Base-by-base conservation (phyloP, 805 yeast genomes). In the Metschnikowia dekortorum region DNA sequence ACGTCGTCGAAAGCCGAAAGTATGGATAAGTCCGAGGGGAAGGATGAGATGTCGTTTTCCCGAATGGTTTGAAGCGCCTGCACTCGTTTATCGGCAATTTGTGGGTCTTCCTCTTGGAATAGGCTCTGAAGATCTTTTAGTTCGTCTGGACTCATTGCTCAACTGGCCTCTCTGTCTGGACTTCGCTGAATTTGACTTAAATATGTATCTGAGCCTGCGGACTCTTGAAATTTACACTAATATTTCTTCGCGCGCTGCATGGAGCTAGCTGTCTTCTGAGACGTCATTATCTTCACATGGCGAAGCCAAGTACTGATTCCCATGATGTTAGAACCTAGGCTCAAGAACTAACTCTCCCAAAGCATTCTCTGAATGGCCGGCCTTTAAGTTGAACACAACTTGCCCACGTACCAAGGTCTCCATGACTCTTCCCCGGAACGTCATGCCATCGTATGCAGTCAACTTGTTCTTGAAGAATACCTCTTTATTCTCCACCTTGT, bases 1-100 rank as follows among this genome's bases (percentile, higher is more conserved):
- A 91, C 73, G 61, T 89, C 96, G 66, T 91, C 96, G 67, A 91
- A 84, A 1, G 94, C 94, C 40, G 92, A 89, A 48, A 84, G 74
- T 6, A 73, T 58, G 11, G 73, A 64, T 43, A 73, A 57, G 28
- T 65, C 65, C n/a, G 65, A 58, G 4, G 76, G 77, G 47, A 65
- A 63, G 22, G 62, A 58, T 11, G 57, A 49, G 28, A 56, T 16
- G 38, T 54, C 57, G 39, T 57, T 57, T 41, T 54, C 55, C 7
- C 49, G 50, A 8, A 57, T 36, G 14, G 61, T 56, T 18, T 36
- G 45, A 44, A 56, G 46, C 13, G 50, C 60, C 36, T 52, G 54
- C 31, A 32, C 44, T 26, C 61, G 48, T 44, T 50, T 52, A 28
- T 46, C 49, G 8, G 53, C 57, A 31, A 57, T 49, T 38, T 56